A percentile compares a stretch with the other conserved stretches of the same genome.
Conservation (phyloP, 164 flowering plant species). For the Annona squamosa region DNA sequence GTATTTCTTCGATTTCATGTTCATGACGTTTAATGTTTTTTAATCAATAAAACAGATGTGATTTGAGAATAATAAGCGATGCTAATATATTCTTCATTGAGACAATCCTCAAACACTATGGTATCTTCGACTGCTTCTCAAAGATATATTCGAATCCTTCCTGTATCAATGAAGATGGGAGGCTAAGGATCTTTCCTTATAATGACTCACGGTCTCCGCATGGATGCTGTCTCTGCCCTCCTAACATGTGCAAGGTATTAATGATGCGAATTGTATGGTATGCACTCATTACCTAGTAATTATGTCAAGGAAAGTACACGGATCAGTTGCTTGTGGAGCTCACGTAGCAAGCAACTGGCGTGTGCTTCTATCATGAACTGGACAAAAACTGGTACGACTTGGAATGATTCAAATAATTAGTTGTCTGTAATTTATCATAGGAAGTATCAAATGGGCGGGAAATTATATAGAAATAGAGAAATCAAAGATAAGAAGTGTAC, state of each 20-base stretch:
- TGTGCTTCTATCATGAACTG: no score
- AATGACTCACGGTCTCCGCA: slow-evolving; percentile 55
- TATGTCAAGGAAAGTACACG: no score
- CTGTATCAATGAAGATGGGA: slow-evolving; percentile 55
- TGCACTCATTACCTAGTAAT: no score
- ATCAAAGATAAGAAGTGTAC: no score
- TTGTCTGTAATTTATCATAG: no score
- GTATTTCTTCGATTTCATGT: neutral
- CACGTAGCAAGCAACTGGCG: no score
- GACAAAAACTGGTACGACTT: no score
- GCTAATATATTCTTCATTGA: slow-evolving; percentile 73
- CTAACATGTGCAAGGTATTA: slow-evolving; percentile 90
- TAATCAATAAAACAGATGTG: slow-evolving; percentile 43
- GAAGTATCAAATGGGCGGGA: no score
- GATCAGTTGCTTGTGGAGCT: no score
- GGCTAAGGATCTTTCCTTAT: slow-evolving; percentile 53
- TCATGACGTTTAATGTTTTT: neutral
- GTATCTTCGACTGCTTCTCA: slow-evolving; percentile 44
- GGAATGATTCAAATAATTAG: no score
- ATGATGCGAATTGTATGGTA: no score
- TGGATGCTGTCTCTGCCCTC: slow-evolving; percentile 69
- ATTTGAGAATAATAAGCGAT: slow-evolving; percentile 77
- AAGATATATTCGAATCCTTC: slow-evolving; percentile 75
- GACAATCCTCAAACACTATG: slow-evolving; percentile 62
- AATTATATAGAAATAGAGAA: no score